Conservation (phyloP, 139 green algal genomes). For the Chlorella vulgaris region DNA sequence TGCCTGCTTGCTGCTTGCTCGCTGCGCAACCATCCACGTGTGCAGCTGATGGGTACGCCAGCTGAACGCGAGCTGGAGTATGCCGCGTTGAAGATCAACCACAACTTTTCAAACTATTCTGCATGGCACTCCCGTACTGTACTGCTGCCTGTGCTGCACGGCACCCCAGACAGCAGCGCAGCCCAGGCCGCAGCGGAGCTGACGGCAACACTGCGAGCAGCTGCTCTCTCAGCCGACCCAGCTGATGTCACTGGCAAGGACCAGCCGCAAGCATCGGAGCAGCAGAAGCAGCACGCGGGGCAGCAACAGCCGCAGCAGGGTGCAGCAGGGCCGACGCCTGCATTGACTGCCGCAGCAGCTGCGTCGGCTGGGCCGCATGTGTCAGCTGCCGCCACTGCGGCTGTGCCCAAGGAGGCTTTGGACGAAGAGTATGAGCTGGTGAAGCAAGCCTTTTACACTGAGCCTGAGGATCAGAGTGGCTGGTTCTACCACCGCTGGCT, state of each 20-base stretch:
- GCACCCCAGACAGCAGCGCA: not conserved
- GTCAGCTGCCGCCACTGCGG: conserved; percentile 2
- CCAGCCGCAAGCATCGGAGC: not conserved
- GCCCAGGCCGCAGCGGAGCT: conserved; percentile 18
- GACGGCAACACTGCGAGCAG: conserved; percentile 7
- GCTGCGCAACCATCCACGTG: not conserved
- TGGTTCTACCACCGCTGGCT: conserved; percentile 98
- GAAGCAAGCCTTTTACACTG: conserved; percentile 90
- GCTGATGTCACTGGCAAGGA: not conserved
- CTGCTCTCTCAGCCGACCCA: not conserved
- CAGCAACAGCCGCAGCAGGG: not conserved
- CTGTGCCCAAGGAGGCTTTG: conserved; percentile 65
- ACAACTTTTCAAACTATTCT: conserved; percentile 98
- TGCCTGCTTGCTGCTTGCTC: not conserved
- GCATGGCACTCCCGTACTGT: conserved; percentile 93
- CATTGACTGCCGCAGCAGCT: not conserved
- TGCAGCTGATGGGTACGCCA: conserved; percentile 50
- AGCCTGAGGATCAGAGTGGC: conserved; percentile 90
- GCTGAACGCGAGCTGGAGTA: conserved; percentile 74
- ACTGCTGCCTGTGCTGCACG: conserved; percentile 64
- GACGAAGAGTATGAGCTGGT: conserved; percentile 94
- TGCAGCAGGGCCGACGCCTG: not conserved
- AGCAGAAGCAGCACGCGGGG: not conserved
- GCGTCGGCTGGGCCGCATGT: too few relatives aligned
- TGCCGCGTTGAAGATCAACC: conserved; percentile 75